Evolutionary conservation across 441 rosid species (phyloP).

Genomic region (Viola pubescens): DNA sequence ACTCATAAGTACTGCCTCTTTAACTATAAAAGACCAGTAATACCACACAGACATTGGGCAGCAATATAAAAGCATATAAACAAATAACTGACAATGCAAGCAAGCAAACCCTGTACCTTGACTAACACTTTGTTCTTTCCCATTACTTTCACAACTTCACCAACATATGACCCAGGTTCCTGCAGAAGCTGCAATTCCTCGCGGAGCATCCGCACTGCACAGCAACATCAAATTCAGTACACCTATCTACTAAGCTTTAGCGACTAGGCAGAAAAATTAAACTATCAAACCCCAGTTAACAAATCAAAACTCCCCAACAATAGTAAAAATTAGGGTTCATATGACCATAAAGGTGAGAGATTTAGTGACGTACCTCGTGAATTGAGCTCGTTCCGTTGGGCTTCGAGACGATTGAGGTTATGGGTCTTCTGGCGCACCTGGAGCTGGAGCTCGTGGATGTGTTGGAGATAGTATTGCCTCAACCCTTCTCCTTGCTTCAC

Average conservation of each 20-base stretch:
- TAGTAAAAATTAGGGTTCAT: background rate
- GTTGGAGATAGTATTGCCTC: constrained; percentile 81
- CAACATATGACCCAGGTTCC: constrained; percentile 98
- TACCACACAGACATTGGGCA: no score
- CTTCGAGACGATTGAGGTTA: constrained; percentile 92
- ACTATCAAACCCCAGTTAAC: background rate
- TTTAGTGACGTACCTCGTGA: constrained; percentile 42
- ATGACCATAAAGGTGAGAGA: background rate
- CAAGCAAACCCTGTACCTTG: constrained; percentile 43
- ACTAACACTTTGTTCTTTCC: constrained; percentile 94
- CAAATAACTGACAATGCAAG: background rate
- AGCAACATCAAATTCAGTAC: background rate
- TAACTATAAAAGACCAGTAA: no score
- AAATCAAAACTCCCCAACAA: background rate
- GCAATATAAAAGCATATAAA: background rate
- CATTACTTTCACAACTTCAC: constrained; percentile 98
- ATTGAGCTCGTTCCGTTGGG: constrained; percentile 90
- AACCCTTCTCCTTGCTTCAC: constrained; percentile 83
- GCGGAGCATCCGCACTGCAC: constrained; percentile 79
- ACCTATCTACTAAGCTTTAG: no score
- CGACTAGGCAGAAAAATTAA: background rate
- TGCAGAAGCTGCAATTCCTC: constrained; percentile 96
- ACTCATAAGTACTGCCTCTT: background rate
- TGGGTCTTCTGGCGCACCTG: constrained; percentile 64
- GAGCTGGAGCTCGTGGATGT: constrained; percentile 76